Conservation (phyloP, 192 early-diverging fungal genomes). For the Mortierella antarctica region DNA sequence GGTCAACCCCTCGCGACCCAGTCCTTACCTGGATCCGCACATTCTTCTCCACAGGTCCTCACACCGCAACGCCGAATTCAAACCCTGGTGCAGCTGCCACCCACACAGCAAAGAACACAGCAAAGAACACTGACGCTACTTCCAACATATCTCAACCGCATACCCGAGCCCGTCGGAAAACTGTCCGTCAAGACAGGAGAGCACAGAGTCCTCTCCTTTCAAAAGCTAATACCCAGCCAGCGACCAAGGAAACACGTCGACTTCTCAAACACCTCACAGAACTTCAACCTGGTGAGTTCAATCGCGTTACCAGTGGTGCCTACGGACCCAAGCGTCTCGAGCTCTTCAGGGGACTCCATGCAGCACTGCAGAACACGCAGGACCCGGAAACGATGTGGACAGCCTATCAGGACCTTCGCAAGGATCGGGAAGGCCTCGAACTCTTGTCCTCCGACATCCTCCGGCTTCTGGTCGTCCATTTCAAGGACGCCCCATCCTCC, state of each 20-base stretch:
- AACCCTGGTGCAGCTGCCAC: no score
- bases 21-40: neutral
- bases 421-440: neutral
- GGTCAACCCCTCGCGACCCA: neutral
- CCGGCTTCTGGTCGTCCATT: conserved; percentile 23
- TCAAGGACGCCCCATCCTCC: conserved; percentile 13
- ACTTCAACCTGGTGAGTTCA: conserved; percentile 1
- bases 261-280: conserved; percentile 21
- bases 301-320: neutral
- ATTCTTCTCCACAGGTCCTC: neutral
- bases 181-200: no score
- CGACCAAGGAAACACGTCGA: neutral
- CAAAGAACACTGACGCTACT: neutral
- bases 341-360: conserved; percentile 15
- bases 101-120: neutral
- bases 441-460: conserved; percentile 14
- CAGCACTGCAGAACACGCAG: conserved; percentile 20
- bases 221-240: neutral
- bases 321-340: conserved; percentile 6
- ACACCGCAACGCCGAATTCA: neutral
- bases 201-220: no score
- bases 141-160: neutral
- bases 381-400: conserved; percentile 28
- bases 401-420: conserved; percentile 30
- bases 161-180: no score